Evolutionary conservation across 2,329 filamentous ascomycete genomes (phyloP).

Genomic region (Neobulgaria alba): DNA sequence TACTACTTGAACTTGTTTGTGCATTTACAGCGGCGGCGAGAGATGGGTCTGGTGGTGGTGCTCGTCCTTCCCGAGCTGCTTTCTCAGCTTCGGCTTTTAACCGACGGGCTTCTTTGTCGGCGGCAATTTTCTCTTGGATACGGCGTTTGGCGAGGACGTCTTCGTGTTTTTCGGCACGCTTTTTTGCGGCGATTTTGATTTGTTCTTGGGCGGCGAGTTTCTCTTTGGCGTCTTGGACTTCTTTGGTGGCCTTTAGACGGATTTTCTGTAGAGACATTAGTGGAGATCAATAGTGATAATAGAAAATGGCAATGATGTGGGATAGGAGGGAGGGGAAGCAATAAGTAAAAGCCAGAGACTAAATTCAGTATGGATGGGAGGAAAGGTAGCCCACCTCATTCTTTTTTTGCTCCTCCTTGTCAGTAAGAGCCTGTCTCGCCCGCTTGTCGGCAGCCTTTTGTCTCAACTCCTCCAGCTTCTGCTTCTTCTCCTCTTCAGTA

Average conservation of each 20-base stretch:
- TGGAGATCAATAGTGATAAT: not conserved
- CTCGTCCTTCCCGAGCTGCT: slow-evolving; percentile 72
- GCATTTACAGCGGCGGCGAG: slow-evolving; percentile 25
- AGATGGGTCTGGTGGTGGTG: slow-evolving; percentile 33
- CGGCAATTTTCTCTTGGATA: slow-evolving; percentile 89
- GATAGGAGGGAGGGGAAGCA: not conserved
- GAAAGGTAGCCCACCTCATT: slow-evolving; percentile 59
- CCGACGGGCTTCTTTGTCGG: slow-evolving; percentile 83
- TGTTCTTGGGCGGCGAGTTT: slow-evolving; percentile 81
- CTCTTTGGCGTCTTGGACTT: slow-evolving; percentile 83
- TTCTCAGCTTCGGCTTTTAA: slow-evolving; percentile 80
- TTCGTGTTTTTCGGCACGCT: slow-evolving; percentile 78
- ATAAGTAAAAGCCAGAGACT: not conserved
- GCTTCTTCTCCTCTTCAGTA: slow-evolving; percentile 84
- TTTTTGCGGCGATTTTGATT: slow-evolving; percentile 80
- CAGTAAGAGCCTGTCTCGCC: slow-evolving; percentile 56
- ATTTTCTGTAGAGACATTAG: slow-evolving; percentile 41
- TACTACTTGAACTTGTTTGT: slow-evolving; percentile 35
- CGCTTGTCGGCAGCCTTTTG: slow-evolving; percentile 65
- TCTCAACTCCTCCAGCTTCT: slow-evolving; percentile 66
- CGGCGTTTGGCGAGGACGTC: slow-evolving; percentile 80
- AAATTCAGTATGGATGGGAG: not conserved
- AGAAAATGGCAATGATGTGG: no score
- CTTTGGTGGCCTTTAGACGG: slow-evolving; percentile 80
- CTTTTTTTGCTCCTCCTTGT: slow-evolving; percentile 73